These are phyloP conservation scores for Trichosporon ovoides DNA, from an alignment of 1,284 basidiomycete species.

Conservation along the genomic window DNA sequence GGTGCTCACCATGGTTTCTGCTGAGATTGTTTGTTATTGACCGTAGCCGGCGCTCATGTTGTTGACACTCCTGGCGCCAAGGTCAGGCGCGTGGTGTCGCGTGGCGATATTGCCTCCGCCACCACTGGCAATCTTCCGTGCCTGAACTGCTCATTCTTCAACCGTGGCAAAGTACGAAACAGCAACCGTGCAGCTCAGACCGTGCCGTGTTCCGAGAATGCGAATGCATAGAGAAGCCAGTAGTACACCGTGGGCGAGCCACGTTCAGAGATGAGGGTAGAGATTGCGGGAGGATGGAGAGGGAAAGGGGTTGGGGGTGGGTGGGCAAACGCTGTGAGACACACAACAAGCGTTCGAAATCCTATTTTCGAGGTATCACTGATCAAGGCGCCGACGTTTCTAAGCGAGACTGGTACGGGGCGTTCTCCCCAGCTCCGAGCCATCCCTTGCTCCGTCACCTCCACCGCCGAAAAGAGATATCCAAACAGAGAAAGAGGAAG, in stretches of 20 bases:
- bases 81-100: slow-evolving; percentile 1
- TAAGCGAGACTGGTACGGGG: not conserved
- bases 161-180: no score
- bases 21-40: slow-evolving; percentile 1
- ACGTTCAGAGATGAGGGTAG: slow-evolving; percentile 1
- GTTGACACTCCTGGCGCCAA: not conserved
- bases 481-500: slow-evolving; percentile 1
- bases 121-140: not conserved
- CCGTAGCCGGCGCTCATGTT: no score
- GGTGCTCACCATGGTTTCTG: not conserved
- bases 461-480: not conserved
- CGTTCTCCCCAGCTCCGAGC: not conserved
- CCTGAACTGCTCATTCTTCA: no score
- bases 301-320: not conserved
- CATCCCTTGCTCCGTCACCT: not conserved
- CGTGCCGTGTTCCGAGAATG: slow-evolving; percentile 3
- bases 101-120: not conserved
- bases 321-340: not conserved
- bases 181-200: no score
- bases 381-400: not conserved
- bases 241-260: slow-evolving; percentile 16
- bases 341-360: not conserved
- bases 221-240: slow-evolving; percentile 18
- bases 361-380: not conserved
- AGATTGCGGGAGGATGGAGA: not conserved